phyloP scores from a whole-genome alignment of 441 rosid genomes.

The Populus hybrid region DNA sequence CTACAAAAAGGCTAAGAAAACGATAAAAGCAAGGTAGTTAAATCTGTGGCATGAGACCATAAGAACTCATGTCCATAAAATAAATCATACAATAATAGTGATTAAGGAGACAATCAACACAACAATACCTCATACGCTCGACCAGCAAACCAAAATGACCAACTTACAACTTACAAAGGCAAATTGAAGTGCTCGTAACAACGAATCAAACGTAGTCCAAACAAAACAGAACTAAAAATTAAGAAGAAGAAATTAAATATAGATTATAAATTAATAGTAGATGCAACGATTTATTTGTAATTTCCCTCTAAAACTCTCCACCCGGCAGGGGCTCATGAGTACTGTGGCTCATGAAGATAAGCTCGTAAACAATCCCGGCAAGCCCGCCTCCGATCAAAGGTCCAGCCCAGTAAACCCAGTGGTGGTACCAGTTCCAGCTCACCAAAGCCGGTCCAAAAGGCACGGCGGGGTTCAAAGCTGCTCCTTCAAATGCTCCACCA shows the following conservation, averaged over 20 bases:
- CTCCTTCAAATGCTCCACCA: constrained; percentile 73
- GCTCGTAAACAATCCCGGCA: constrained; percentile 55
- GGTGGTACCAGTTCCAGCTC: constrained; percentile 68
- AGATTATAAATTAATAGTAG: too few species aligned
- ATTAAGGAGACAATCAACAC: not conserved
- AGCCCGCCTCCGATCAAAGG: constrained; percentile 65
- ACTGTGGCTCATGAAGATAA: constrained; percentile 39
- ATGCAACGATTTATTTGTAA: not conserved
- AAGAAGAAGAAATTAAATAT: too few species aligned
- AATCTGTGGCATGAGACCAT: not conserved
- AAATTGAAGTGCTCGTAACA: not conserved
- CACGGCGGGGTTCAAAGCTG: constrained; percentile 78
- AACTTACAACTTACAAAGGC: not conserved
- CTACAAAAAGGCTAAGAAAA: not conserved
- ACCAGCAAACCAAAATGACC: not conserved
- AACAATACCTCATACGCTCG: not conserved
- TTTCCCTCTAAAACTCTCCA: not conserved
- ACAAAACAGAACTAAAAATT: not conserved
- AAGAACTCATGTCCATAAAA: not conserved
- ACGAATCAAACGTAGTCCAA: not conserved
- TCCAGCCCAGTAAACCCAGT: constrained; percentile 79
- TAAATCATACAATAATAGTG: not conserved
- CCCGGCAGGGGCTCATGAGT: constrained; percentile 46
- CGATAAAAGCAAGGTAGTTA: not conserved
- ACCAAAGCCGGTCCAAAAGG: constrained; percentile 72